Evolutionary conservation across 1,139 yeast species (phyloP), one percentile per base, ranked within the genome.

Genomic region (Martiniozyma asiatica): DNA sequence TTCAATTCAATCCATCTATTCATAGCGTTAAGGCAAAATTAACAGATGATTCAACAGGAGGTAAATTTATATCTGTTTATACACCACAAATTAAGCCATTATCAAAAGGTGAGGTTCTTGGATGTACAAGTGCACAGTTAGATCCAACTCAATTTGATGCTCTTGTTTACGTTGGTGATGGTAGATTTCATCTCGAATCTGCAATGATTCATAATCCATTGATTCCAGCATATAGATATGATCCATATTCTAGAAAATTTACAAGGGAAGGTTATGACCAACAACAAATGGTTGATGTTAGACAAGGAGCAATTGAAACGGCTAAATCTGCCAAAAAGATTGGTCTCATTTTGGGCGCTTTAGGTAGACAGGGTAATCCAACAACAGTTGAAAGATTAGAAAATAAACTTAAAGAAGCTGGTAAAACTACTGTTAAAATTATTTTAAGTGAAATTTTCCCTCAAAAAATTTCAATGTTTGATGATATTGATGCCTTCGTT

Each of bases 191-290:
- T 55, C 60, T 89, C 28, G 99, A 89, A 52, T 75, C 93, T 33
- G 85, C 96, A 6, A 87, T 89, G 98, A 89, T 89, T 37, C 97
- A 87, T 53, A 89, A 89, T 51, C 98, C 99, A 0, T 73, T 72
- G 10, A 68, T 87, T 10, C 93, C 93, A 0, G 97, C 98, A 0
- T 89, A 62, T 55, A 69, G 94, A 44, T 89, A 89, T 51, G 98
- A 89, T 51, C 99, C 99, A 8, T 89, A 89, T 51, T 78, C 85
- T 12, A 64, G 94, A 39, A 85, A 81, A 49, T 85, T 89, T 56
- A 87, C 98, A 1, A 58, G 77, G 29, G 99, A 89, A 50, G 68
- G 72, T 42, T 89, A 85, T 50, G 94, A 84, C 47, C 95, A 84
- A 47, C 66, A 70, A 31, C 92, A 87, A 52, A 64, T 89, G 76